These are phyloP conservation scores for Eucalyptus urophylla DNA, from an alignment of 345 rosid genomes.

Conservation along the genomic window DNA sequence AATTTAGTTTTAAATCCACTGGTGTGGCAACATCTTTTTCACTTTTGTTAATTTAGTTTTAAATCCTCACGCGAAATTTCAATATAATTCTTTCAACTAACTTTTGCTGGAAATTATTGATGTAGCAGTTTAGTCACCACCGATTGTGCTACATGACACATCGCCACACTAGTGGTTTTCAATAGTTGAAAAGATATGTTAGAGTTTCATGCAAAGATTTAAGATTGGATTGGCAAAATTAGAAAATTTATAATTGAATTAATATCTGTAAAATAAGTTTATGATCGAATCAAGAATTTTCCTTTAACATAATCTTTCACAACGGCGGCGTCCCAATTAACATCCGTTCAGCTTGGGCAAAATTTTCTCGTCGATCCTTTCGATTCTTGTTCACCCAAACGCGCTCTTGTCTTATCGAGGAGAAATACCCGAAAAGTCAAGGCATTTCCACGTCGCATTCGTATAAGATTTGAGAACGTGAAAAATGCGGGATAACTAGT, in stretches of 20 bases:
- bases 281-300: fast-evolving
- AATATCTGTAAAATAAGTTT: fast-evolving
- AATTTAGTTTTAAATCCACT: fast-evolving
- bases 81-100: fast-evolving
- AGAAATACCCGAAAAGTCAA: too few relatives aligned
- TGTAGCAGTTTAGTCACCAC: fast-evolving
- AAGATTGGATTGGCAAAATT: neutral
- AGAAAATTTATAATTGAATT: neutral
- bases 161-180: fast-evolving
- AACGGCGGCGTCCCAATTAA: neutral
- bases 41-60: fast-evolving
- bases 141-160: fast-evolving
- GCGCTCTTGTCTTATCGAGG: neutral
- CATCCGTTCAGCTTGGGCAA: fast-evolving
- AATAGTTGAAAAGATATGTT: fast-evolving
- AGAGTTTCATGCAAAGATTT: fast-evolving
- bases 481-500: neutral
- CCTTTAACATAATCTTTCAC: fast-evolving
- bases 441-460: fast-evolving
- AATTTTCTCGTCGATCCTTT: neutral
- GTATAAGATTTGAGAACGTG: too few relatives aligned
- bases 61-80: fast-evolving
- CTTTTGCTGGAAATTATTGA: fast-evolving
- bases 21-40: neutral
- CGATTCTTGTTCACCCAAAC: too few relatives aligned